These are phyloP conservation scores for Triangularia setosa DNA, from an alignment of 2,329 filamentous ascomycete species.

Conservation along the genomic window DNA sequence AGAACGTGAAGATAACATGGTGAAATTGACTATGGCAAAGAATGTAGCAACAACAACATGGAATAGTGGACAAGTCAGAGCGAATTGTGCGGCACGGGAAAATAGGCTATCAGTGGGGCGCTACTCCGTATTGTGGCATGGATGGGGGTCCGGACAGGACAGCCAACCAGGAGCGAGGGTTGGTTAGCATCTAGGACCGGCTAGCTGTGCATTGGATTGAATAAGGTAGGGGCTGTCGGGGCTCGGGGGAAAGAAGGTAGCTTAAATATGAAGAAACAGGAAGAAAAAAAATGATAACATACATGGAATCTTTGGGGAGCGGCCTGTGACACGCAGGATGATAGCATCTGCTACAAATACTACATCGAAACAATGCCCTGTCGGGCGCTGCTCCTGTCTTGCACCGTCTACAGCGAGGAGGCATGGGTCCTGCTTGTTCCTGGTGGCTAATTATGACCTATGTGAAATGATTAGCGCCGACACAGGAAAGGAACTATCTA, in stretches of 20 bases:
- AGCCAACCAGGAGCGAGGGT: not conserved
- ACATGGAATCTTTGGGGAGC: conserved; percentile 17
- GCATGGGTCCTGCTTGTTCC: conserved; percentile 5
- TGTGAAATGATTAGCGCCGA: not conserved
- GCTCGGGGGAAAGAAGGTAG: not conserved
- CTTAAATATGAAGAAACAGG: not conserved
- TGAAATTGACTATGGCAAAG: not conserved
- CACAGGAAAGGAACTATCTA: not conserved
- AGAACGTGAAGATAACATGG: conserved; percentile 1
- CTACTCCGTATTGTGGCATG: not conserved
- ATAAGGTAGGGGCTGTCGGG: too few relatives aligned
- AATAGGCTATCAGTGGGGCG: conserved; percentile 15
- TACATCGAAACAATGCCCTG: conserved; percentile 25
- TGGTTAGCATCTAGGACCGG: not conserved
- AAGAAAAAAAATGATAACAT: conserved; percentile 5
- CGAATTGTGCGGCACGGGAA: conserved; percentile 6
- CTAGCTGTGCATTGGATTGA: not conserved
- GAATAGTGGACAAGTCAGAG: not conserved
- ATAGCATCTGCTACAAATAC: conserved; percentile 22
- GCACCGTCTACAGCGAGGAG: conserved; percentile 19
- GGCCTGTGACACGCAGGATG: conserved; percentile 27
- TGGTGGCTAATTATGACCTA: not conserved
- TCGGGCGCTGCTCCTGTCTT: conserved; percentile 15
- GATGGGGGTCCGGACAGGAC: not conserved
- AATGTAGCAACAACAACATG: not conserved